These are phyloP conservation scores for Fraxinus sp. DNA, from an alignment of 305 asterid species.

Conservation along the genomic window DNA sequence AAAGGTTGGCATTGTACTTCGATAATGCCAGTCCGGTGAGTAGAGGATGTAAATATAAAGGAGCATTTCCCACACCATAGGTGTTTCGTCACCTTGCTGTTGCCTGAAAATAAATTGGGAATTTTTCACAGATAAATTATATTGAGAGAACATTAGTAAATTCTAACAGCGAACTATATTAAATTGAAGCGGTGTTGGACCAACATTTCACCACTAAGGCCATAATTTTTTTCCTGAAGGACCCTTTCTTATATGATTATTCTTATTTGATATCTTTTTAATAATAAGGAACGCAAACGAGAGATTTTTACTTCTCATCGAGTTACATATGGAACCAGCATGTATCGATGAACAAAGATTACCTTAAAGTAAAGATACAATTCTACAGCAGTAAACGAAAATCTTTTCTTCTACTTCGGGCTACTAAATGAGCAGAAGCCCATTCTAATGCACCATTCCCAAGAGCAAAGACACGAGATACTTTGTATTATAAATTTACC, in stretches of 20 bases:
- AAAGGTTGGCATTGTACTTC: constrained; percentile 93
- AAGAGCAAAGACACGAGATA: not conserved
- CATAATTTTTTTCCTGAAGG: not conserved
- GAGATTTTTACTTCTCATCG: not conserved
- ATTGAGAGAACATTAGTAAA: not conserved
- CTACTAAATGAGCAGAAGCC: not conserved
- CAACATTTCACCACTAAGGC: not conserved
- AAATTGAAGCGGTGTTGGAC: constrained; percentile 1
- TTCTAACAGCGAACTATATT: not conserved
- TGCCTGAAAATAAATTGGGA: constrained; percentile 45
- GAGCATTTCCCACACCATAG: constrained; percentile 98
- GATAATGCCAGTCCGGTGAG: constrained; percentile 95
- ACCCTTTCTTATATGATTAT: not conserved
- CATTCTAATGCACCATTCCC: not conserved
- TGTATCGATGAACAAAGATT: not conserved
- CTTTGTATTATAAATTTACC: not conserved
- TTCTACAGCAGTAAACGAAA: not conserved
- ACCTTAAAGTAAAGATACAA: not conserved
- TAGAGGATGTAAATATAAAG: constrained; percentile 84
- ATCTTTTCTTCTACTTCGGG: not conserved
- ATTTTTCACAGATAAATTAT: not conserved
- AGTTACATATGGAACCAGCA: not conserved
- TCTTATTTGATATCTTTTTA: not conserved
- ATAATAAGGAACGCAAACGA: not conserved
- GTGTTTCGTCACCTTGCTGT: constrained; percentile 92